phyloP scores from a whole-genome alignment of 1,284 basidiomycete genomes.

The Cystobasidium sp. region DNA sequence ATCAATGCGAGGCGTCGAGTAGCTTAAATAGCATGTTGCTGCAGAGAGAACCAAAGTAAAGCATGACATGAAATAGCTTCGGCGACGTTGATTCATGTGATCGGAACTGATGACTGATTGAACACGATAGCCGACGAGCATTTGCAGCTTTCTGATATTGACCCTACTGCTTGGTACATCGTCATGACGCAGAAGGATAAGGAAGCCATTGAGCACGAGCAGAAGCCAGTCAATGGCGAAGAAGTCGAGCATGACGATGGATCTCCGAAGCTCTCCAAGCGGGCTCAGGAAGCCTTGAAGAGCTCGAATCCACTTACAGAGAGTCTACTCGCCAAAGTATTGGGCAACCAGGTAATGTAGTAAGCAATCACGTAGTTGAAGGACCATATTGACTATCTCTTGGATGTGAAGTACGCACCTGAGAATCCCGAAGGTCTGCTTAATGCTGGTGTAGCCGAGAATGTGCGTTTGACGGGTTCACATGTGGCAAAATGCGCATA shows the following conservation, averaged over 20 bases:
- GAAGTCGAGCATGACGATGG: background rate
- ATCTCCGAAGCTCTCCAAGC: constrained; percentile 22
- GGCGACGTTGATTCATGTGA: no score
- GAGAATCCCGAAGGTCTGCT: constrained; percentile 58
- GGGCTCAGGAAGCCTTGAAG: constrained; percentile 31
- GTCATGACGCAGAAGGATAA: constrained; percentile 4
- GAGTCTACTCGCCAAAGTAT: constrained; percentile 25
- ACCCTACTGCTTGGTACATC: background rate
- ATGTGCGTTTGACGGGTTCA: constrained; percentile 49
- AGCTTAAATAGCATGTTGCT: no score
- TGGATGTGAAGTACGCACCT: constrained; percentile 25
- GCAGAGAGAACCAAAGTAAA: no score
- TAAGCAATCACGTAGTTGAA: no score
- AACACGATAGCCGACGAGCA: no score
- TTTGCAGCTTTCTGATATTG: background rate
- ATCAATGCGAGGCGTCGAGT: no score
- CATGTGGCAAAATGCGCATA: background rate
- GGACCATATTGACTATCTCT: background rate
- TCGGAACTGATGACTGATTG: no score
- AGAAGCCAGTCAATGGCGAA: background rate
- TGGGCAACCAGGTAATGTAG: constrained; percentile 26
- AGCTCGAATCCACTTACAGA: constrained; percentile 12
- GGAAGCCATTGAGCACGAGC: background rate
- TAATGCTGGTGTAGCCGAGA: constrained; percentile 60
- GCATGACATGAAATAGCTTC: no score